Evolutionary conservation across 306 rosid genomes (phyloP).

Genomic region (Fragaria iinumae): DNA sequence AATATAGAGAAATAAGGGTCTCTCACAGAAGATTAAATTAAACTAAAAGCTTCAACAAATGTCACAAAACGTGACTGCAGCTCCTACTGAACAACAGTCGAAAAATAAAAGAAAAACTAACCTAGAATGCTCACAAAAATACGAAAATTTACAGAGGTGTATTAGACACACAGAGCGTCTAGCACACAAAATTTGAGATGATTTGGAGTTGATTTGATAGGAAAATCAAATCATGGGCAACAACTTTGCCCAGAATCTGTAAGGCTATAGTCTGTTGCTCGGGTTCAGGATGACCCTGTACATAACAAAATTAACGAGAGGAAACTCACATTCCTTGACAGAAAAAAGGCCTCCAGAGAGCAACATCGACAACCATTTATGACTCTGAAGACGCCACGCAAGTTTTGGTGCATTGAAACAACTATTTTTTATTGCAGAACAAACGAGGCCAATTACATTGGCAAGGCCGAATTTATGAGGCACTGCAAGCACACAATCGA

Average conservation of each 20-base stretch:
- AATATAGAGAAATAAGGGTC: too few relatives aligned
- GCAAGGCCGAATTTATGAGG: constrained; percentile 52
- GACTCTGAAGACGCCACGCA: constrained; percentile 75
- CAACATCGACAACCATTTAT: constrained; percentile 66
- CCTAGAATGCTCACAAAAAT: too few relatives aligned
- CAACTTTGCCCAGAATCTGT: constrained; percentile 60
- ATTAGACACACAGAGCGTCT: too few relatives aligned
- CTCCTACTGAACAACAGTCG: too few relatives aligned
- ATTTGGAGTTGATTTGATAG: too few relatives aligned
- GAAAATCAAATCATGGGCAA: constrained; percentile 39
- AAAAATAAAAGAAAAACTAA: too few relatives aligned
- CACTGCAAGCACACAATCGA: constrained; percentile 68
- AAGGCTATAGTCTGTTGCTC: constrained; percentile 83
- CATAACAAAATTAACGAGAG: constrained; percentile 64
- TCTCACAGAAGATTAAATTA: too few relatives aligned
- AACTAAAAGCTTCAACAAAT: too few relatives aligned
- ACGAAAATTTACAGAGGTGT: too few relatives aligned
- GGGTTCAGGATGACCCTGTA: constrained; percentile 77
- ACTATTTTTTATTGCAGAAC: constrained; percentile 61
- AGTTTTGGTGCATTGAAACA: constrained; percentile 73
- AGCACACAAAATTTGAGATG: too few relatives aligned
- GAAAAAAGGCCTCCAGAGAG: constrained; percentile 54
- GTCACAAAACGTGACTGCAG: too few relatives aligned
- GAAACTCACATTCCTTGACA: constrained; percentile 55
- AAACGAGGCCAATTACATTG: constrained; percentile 51